Percentiles rank a stretch among this genome's conserved stretches.
Conservation (phyloP, 2,329 filamentous ascomycete species). For the Botrytis medusae region DNA sequence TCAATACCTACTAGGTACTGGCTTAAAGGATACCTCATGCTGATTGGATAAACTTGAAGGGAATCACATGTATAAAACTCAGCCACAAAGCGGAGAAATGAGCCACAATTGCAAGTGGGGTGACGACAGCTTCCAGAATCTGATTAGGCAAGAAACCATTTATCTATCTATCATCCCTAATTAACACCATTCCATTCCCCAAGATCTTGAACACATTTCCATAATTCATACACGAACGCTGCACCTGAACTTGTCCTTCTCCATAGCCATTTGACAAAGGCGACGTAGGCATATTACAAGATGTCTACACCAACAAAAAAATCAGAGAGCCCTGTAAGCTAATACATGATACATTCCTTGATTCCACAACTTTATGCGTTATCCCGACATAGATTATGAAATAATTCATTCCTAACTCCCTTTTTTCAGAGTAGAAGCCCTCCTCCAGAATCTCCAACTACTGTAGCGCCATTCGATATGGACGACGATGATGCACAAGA, state of each 20-base stretch:
- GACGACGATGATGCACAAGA: conserved; percentile 71
- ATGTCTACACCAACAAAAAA: conserved; percentile 27
- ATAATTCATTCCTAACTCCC: conserved; percentile 9
- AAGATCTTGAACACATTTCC: background rate
- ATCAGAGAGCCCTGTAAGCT: conserved; percentile 19
- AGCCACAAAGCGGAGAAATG: conserved; percentile 13
- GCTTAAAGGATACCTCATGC: background rate
- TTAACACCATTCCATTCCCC: conserved; percentile 1
- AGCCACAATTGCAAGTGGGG: conserved; percentile 13
- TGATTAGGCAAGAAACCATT: background rate
- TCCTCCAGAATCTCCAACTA: conserved; percentile 62
- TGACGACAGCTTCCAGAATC: conserved; percentile 12
- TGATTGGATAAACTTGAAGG: background rate
- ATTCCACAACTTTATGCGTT: conserved; percentile 19
- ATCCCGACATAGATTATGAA: conserved; percentile 10
- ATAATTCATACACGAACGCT: background rate
- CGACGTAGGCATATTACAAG: background rate
- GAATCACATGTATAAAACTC: background rate
- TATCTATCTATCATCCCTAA: conserved; percentile 12
- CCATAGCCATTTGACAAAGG: background rate
- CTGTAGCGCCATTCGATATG: conserved; percentile 63
- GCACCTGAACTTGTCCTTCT: background rate
- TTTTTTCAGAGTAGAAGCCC: conserved; percentile 13
- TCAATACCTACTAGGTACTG: background rate
- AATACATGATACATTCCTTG: conserved; percentile 6